A percentile compares a stretch with the other conserved stretches of the same genome.
These are phyloP conservation scores for Mucor irregularis DNA, from an alignment of 371 early-diverging fungal species.

Conservation along the genomic window DNA sequence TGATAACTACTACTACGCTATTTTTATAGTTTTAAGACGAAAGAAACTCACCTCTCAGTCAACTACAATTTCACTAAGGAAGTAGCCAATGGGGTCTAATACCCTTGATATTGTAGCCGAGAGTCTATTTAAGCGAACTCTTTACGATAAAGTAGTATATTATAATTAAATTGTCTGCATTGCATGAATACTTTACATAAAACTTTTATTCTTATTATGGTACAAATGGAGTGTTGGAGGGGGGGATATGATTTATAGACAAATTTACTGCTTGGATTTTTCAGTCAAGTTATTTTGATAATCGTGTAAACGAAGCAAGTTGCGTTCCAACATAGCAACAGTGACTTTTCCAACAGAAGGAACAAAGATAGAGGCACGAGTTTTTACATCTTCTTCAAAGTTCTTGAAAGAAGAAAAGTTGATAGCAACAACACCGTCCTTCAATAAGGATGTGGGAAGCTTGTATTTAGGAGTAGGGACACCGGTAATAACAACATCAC, in stretches of 20 bases:
- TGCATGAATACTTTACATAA: no score
- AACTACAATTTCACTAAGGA: conserved; percentile 20
- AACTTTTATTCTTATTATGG: background rate
- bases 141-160: no score
- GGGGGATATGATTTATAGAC: background rate
- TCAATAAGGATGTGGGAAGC: conserved; percentile 77
- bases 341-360: conserved; percentile 98
- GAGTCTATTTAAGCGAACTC: conserved; percentile 13
- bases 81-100: conserved; percentile 7
- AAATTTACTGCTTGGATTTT: conserved; percentile 9
- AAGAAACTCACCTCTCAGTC: conserved; percentile 13
- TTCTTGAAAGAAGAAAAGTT: conserved; percentile 94
- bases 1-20: conserved; percentile 12
- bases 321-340: conserved; percentile 95
- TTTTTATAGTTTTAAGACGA: conserved; percentile 11
- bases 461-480: conserved; percentile 90
- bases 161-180: no score
- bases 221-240: background rate
- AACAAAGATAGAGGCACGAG: conserved; percentile 90
- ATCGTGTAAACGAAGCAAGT: conserved; percentile 83
- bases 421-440: conserved; percentile 94
- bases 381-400: conserved; percentile 85
- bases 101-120: conserved; percentile 14
- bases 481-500: conserved; percentile 96
- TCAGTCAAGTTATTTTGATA: conserved; percentile 51